These are phyloP conservation scores for Pseudocercospora musae DNA, from an alignment of 2,329 filamentous ascomycete species.

Conservation along the genomic window DNA sequence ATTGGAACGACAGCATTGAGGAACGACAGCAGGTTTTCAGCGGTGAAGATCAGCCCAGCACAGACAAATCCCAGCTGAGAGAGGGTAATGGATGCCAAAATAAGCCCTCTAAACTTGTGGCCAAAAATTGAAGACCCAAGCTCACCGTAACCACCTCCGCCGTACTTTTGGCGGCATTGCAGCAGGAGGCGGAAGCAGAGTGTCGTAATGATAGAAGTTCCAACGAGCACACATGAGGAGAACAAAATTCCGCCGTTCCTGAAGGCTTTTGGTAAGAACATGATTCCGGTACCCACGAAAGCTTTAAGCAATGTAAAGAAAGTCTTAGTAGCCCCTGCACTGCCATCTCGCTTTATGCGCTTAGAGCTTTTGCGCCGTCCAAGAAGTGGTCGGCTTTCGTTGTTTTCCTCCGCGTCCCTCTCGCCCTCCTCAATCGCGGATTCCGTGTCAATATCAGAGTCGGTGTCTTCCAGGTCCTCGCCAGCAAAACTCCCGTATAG, in stretches of 20 bases:
- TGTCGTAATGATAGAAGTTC: conserved; percentile 64
- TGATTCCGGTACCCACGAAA: conserved; percentile 76
- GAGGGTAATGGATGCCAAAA: conserved; percentile 67
- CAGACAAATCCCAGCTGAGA: conserved; percentile 78
- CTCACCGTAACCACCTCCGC: conserved; percentile 70
- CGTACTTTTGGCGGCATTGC: conserved; percentile 60
- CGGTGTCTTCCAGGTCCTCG: conserved; percentile 60
- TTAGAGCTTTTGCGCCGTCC: conserved; percentile 53
- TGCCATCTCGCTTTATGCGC: conserved; percentile 50
- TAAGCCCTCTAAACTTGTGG: conserved; percentile 59
- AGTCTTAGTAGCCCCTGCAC: conserved; percentile 66
- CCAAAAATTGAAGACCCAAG: conserved; percentile 66
- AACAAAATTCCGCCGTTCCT: conserved; percentile 75
- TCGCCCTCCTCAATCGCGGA: conserved; percentile 56
- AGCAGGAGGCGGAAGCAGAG: conserved; percentile 70
- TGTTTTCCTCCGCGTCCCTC: conserved; percentile 55
- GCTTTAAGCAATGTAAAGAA: conserved; percentile 78
- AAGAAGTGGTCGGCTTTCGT: conserved; percentile 62
- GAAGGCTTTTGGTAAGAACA: conserved; percentile 78
- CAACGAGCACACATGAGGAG: conserved; percentile 65
- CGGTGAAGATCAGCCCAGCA: conserved; percentile 72
- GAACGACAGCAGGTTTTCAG: conserved; percentile 69
- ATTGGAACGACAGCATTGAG: conserved; percentile 56
- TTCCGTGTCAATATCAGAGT: conserved; percentile 47
- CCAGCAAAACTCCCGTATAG: conserved; percentile 75